These are phyloP conservation scores for Suillus paluster DNA, from an alignment of 768 basidiomycete species.

Conservation along the genomic window DNA sequence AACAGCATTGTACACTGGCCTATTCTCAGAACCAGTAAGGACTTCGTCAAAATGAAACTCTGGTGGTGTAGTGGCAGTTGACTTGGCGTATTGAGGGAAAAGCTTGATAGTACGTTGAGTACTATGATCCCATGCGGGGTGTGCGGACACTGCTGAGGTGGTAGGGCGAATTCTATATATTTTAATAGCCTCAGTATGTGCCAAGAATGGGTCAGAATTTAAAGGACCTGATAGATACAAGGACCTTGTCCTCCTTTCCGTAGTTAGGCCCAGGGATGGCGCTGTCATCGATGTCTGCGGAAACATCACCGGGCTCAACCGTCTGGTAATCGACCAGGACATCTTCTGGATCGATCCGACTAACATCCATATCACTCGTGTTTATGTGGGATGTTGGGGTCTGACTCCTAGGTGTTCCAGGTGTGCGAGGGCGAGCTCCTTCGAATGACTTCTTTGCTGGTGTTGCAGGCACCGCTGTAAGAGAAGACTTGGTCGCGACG, in stretches of 20 bases:
- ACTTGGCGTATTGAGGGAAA: constrained; percentile 58
- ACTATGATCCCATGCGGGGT: constrained; percentile 60
- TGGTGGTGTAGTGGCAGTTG: constrained; percentile 39
- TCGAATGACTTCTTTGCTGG: constrained; percentile 49
- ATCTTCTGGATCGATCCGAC: constrained; percentile 74
- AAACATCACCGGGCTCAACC: constrained; percentile 71
- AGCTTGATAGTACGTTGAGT: constrained; percentile 61
- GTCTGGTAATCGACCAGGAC: constrained; percentile 76
- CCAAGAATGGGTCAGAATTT: constrained; percentile 10
- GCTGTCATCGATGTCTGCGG: constrained; percentile 68
- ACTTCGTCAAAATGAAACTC: constrained; percentile 77
- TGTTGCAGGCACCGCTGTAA: constrained; percentile 56
- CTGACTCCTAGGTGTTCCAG: constrained; percentile 55
- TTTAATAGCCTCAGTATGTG: not conserved
- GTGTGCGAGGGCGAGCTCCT: constrained; percentile 54
- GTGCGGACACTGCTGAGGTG: constrained; percentile 33
- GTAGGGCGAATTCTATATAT: constrained; percentile 66
- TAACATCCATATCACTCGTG: constrained; percentile 76
- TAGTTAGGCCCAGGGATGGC: constrained; percentile 51
- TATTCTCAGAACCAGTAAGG: constrained; percentile 79
- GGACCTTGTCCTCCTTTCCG: constrained; percentile 83
- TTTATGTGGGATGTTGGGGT: constrained; percentile 51
- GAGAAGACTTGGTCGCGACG: constrained; percentile 32
- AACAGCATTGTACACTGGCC: constrained; percentile 75
- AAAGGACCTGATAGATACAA: constrained; percentile 77